These are phyloP conservation scores for Sporobolus alterniflorus DNA, from an alignment of 202 grass and related monocot species.

Conservation along the genomic window DNA sequence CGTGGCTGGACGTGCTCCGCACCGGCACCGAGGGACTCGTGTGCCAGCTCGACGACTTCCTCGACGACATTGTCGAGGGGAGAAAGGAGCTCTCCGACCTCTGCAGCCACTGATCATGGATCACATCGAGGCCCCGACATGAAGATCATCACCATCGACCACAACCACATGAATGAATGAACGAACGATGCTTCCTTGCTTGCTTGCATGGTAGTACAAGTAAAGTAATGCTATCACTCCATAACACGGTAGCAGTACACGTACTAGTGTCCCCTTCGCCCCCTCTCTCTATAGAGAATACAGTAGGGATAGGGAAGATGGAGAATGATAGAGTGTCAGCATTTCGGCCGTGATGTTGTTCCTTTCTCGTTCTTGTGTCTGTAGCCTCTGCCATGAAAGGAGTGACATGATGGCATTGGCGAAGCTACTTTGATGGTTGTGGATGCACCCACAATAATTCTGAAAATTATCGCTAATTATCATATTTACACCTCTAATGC, in stretches of 20 bases:
- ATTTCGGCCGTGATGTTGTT: conserved; percentile 53
- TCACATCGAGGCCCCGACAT: too few relatives aligned
- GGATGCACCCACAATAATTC: too few relatives aligned
- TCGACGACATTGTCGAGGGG: conserved; percentile 99
- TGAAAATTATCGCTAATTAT: too few relatives aligned
- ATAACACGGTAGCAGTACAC: background rate
- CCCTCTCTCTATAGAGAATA: background rate
- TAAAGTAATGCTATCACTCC: background rate
- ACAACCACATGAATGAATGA: conserved; percentile 16
- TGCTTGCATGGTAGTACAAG: conserved; percentile 39
- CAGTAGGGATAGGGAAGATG: background rate
- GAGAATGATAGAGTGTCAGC: conserved; percentile 6
- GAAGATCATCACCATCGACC: background rate
- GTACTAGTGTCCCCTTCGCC: conserved; percentile 23
- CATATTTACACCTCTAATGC: too few relatives aligned
- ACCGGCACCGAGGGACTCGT: conserved; percentile 82
- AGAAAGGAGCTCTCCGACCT: conserved; percentile 97
- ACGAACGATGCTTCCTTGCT: conserved; percentile 21
- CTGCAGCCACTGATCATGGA: conserved; percentile 83
- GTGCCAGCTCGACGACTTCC: conserved; percentile 96
- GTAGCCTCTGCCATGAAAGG: conserved; percentile 34
- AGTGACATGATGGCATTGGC: conserved; percentile 41
- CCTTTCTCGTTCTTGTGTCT: conserved; percentile 27
- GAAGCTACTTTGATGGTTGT: too few relatives aligned
- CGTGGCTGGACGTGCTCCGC: conserved; percentile 80